Base-by-base conservation (phyloP, 2,329 filamentous ascomycete genomes). In the Arthroderma sp. region DNA sequence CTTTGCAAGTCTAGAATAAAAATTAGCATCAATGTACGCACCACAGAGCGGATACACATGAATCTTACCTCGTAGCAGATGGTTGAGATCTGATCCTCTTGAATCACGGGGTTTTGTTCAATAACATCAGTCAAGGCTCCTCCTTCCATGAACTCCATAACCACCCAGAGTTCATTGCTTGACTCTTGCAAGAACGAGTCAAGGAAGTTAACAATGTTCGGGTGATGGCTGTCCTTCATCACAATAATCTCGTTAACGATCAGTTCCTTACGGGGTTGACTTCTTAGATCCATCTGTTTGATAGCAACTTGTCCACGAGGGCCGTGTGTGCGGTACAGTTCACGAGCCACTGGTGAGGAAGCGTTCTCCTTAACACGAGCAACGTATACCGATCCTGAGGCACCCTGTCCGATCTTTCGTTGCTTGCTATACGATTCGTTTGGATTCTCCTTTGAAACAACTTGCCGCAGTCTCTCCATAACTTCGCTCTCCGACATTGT, bases 111-210 rank as follows among this genome's bases (percentile, higher is more conserved):
- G 73, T 97, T 98, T 76, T 97, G 96, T 74, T 98, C 93, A 73
- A 98, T 98, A 60, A 98, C 90, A 77, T 98, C 93, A 1, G 93
- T 98, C 71, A 98, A 76, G 61, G 93, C 88, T 75, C 93, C 93
- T 66, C 93, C 93, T 75, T 98, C 93, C 93, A 98, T 98, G 68
- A 91, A 98, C 76, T 98, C 93, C 93, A 98, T 95, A 55, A 98
- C 91, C 9, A 98, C 90, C 93, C 93, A 98, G n/a, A 98, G 81
- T 71, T 98, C 93, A 56, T 87, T 82, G 66, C 88, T 90, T 72
- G 93, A 91, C 71, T 96, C 95, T 67, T 93, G 88, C 68, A 98
- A 76, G 78, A 97, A 98, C 2, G 91, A 91, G 66, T 98, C 93
- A 35, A 98, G 77, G 76, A 95, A 98, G 75, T 98, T 98, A 73